These are phyloP conservation scores for Suillus hirtellus DNA, from an alignment of 768 basidiomycete species.

Conservation along the genomic window DNA sequence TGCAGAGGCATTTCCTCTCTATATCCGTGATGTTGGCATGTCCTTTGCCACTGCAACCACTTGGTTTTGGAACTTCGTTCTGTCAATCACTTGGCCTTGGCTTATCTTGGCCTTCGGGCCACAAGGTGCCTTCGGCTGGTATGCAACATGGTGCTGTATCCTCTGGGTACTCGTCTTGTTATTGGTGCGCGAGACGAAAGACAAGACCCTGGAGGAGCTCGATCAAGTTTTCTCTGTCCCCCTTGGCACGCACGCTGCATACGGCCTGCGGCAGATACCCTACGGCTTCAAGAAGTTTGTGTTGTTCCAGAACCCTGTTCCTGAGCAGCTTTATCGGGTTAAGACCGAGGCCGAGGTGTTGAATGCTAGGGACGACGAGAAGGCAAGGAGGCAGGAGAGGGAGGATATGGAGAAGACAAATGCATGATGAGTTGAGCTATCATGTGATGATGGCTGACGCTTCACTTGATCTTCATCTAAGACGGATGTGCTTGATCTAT, in stretches of 20 bases:
- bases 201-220: constrained; percentile 61
- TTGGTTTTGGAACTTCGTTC: constrained; percentile 64
- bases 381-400: constrained; percentile 9
- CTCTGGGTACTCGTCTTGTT: constrained; percentile 58
- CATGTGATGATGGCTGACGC: background rate
- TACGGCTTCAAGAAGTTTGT: constrained; percentile 54
- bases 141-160: constrained; percentile 59
- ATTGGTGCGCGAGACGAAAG: constrained; percentile 73
- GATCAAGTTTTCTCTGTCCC: constrained; percentile 56
- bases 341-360: constrained; percentile 31
- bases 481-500: background rate
- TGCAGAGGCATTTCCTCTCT: constrained; percentile 88
- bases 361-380: constrained; percentile 14
- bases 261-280: constrained; percentile 55
- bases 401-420: constrained; percentile 15
- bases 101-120: constrained; percentile 62
- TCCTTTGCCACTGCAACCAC: constrained; percentile 62
- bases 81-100: constrained; percentile 72
- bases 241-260: constrained; percentile 53
- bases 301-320: constrained; percentile 28
- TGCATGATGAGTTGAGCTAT: background rate
- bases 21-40: constrained; percentile 58
- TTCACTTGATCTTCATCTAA: background rate
- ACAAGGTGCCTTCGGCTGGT: constrained; percentile 76
- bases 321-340: constrained; percentile 42